These are phyloP conservation scores for Leccinum incarnatum DNA, from an alignment of 768 basidiomycete genomes.

Conservation along the genomic window DNA sequence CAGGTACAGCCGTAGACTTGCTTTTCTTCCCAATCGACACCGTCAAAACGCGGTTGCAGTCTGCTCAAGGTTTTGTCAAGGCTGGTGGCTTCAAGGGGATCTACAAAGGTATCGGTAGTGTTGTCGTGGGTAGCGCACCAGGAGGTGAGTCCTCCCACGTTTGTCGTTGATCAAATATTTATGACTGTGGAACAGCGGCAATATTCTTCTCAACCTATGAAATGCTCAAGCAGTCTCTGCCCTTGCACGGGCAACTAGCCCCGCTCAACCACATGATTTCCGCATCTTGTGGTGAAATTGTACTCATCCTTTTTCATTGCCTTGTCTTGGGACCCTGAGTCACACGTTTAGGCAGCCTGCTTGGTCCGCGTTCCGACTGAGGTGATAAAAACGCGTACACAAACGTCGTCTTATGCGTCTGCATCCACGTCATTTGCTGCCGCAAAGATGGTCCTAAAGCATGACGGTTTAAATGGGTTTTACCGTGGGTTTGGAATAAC, in stretches of 20 bases:
- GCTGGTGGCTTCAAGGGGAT: constrained; percentile 89
- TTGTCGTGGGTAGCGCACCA: constrained; percentile 91
- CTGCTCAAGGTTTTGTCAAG: constrained; percentile 75
- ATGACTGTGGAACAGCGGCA: constrained; percentile 58
- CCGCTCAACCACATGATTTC: constrained; percentile 63
- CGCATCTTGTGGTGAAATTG: constrained; percentile 62
- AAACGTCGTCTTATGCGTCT: constrained; percentile 75
- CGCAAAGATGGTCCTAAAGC: constrained; percentile 51
- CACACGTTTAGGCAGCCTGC: constrained; percentile 66
- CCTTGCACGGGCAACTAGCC: constrained; percentile 55
- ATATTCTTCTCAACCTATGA: constrained; percentile 96
- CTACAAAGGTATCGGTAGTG: constrained; percentile 93
- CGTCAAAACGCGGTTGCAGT: constrained; percentile 92
- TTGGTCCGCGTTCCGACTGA: constrained; percentile 94
- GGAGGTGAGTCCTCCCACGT: constrained; percentile 62
- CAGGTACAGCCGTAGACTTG: constrained; percentile 91
- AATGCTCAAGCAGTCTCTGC: constrained; percentile 72
- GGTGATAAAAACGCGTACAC: constrained; percentile 90
- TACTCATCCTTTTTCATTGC: constrained; percentile 24
- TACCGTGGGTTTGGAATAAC: constrained; percentile 88
- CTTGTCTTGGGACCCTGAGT: constrained; percentile 12
- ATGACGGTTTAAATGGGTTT: constrained; percentile 73
- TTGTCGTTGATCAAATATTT: background rate
- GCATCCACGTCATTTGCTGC: constrained; percentile 60
- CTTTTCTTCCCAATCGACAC: constrained; percentile 98